These are phyloP conservation scores for Biscogniauxia sp. DNA, from an alignment of 2,329 filamentous ascomycete genomes.

Conservation along the genomic window DNA sequence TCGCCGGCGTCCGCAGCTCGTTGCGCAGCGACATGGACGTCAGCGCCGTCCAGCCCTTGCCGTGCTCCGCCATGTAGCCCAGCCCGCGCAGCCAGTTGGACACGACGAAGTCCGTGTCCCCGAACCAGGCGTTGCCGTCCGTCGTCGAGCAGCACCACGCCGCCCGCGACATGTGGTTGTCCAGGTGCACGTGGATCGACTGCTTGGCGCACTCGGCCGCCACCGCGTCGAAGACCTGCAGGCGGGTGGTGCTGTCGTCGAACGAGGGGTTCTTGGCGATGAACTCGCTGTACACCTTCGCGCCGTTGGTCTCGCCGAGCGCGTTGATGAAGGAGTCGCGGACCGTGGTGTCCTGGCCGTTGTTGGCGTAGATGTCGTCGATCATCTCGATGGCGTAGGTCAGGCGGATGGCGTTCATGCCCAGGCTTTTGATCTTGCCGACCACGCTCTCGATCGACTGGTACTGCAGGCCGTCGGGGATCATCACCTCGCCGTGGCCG, in stretches of 20 bases:
- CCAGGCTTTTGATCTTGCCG: conserved; percentile 54
- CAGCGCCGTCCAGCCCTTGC: conserved; percentile 46
- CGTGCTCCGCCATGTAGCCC: conserved; percentile 58
- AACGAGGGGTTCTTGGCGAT: conserved; percentile 57
- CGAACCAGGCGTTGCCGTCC: conserved; percentile 61
- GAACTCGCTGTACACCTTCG: conserved; percentile 48
- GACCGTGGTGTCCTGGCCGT: conserved; percentile 45
- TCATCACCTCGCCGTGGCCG: conserved; percentile 60
- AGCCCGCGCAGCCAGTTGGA: conserved; percentile 61
- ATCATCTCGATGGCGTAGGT: conserved; percentile 65
- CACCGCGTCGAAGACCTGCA: conserved; percentile 58
- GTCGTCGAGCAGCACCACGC: conserved; percentile 55
- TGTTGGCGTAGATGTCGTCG: conserved; percentile 53
- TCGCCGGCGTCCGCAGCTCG: conserved; percentile 47
- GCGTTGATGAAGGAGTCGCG: conserved; percentile 43
- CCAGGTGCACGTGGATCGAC: conserved; percentile 56
- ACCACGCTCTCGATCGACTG: conserved; percentile 55
- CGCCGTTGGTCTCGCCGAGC: conserved; percentile 53
- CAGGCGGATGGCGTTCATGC: conserved; percentile 62
- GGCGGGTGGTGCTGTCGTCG: conserved; percentile 47
- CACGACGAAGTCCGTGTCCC: conserved; percentile 57
- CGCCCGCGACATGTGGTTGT: conserved; percentile 60
- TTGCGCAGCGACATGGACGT: conserved; percentile 53
- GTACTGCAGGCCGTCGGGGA: conserved; percentile 63
- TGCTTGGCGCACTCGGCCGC: conserved; percentile 55